Evolutionary conservation across 2,329 filamentous ascomycete species (phyloP), one percentile per base, ranked within the genome.

Genomic region (Chalaropsis thielavioides): DNA sequence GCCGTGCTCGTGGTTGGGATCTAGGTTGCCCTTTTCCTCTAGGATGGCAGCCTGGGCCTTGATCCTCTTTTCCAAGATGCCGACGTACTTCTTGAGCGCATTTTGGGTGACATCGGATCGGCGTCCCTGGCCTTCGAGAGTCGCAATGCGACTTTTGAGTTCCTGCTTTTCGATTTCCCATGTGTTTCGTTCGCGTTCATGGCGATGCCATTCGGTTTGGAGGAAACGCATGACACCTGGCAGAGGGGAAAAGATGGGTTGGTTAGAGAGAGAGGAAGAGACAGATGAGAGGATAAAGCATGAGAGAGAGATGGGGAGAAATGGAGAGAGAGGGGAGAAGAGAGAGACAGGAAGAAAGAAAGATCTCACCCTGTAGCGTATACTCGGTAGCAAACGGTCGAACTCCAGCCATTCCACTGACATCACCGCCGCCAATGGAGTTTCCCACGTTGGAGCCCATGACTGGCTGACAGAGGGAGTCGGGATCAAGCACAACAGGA

Each of bases 81-180:
- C 81, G 67, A 97, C 88, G 72, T 96, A 95, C 78, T 91, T 91
- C 74, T 90, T 91, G 64, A 96, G 78, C 41, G 91, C 90, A 75
- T 92, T 91, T 71, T 95, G 92, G 66, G 92, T 84, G 68, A 89
- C 88, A 75, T 95, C 94, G 62, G 89, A 87, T 69, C 92, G 90
- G 69, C 92, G 83, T 40, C 87, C 84, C 70, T 95, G 90, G 64
- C 94, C 94, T 76, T 99, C 94, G 69, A 97, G 83, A 72, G 89
- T 88, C 62, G 92, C 92, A 77, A 99, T 96, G 72, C 95, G 87
- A 70, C 90, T 91, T 79, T 95, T 96, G 94, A 99, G 97, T 78
- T 99, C 94, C 71, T 95, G 94, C 73, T 91, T 87, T 76, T 99
- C 94, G 74, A 99, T 99, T 76, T 99, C 94, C 94, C 94, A 99